A percentile compares a stretch with the other conserved stretches of the same genome.
These are phyloP conservation scores for Candida railenensis DNA, from an alignment of 805 yeast species.

Conservation along the genomic window DNA sequence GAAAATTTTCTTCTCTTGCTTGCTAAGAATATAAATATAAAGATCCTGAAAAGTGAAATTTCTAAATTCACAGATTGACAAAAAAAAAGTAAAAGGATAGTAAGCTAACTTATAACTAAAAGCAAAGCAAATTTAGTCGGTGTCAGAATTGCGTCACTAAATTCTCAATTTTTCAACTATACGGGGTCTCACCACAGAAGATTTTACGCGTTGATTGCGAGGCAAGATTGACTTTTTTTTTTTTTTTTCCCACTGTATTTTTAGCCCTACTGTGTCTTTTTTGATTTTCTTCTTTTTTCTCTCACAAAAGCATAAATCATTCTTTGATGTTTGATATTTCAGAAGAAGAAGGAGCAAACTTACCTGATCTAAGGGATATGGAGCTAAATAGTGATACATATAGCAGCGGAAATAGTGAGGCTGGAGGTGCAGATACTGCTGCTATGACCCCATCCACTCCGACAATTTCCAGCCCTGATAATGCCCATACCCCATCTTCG, in stretches of 20 bases:
- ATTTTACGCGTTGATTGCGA: neutral
- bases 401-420: neutral
- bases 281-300: neutral
- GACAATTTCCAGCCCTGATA: neutral
- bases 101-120: no score
- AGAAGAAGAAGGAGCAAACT: neutral
- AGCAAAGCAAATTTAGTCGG: no score
- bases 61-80: no score
- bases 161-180: neutral
- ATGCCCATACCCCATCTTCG: neutral
- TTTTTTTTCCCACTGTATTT: no score
- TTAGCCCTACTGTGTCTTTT: neutral
- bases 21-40: neutral
- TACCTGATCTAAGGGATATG: conserved; percentile 1
- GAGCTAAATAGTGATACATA: neutral
- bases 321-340: neutral
- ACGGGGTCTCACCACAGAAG: neutral
- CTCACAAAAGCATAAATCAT: neutral
- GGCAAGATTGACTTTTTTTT: neutral
- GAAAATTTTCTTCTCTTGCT: neutral
- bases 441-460: neutral
- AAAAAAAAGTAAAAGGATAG: neutral
- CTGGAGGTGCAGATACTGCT: neutral
- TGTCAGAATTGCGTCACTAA: neutral
- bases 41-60: neutral